Conservation (phyloP, 2,329 filamentous ascomycete species). For the Trichophyton equinum region DNA sequence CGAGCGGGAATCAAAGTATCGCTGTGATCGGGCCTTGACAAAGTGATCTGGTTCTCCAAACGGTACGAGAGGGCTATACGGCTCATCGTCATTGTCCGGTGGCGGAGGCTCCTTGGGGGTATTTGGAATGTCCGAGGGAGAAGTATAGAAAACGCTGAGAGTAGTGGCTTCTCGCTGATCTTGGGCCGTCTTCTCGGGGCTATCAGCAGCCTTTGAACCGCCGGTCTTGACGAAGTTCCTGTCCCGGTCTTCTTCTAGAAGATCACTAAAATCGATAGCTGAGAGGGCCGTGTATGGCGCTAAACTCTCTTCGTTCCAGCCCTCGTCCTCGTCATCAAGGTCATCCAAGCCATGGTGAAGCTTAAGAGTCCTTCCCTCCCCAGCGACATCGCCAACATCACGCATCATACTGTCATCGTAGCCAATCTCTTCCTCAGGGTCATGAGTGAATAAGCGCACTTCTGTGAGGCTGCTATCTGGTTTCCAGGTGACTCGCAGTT, state of each 20-base stretch:
- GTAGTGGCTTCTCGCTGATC: constrained; percentile 36
- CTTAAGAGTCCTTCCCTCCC: constrained; percentile 41
- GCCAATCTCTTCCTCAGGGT: constrained; percentile 50
- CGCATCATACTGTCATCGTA: constrained; percentile 46
- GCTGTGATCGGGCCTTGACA: constrained; percentile 31
- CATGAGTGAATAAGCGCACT: constrained; percentile 48
- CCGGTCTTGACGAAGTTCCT: constrained; percentile 34
- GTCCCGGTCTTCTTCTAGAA: constrained; percentile 24
- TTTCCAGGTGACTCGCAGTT: constrained; percentile 50
- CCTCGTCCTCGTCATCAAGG: constrained; percentile 46
- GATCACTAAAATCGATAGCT: constrained; percentile 29
- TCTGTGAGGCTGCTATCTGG: constrained; percentile 44
- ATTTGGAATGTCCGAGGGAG: constrained; percentile 33
- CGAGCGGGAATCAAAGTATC: constrained; percentile 28
- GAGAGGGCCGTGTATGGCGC: constrained; percentile 24
- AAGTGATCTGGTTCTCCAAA: constrained; percentile 35
- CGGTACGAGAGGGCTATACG: constrained; percentile 19
- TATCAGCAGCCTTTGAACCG: constrained; percentile 28
- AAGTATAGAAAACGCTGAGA: constrained; percentile 38
- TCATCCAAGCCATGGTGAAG: constrained; percentile 44
- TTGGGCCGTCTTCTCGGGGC: constrained; percentile 33
- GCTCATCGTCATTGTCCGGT: constrained; percentile 26
- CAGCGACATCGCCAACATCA: constrained; percentile 47
- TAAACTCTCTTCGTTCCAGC: constrained; percentile 19
- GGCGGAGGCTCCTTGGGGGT: constrained; percentile 37